Evolutionary conservation across 352 stramenopile genomes (phyloP).

Genomic region (Globisporangium iwayamae): DNA sequence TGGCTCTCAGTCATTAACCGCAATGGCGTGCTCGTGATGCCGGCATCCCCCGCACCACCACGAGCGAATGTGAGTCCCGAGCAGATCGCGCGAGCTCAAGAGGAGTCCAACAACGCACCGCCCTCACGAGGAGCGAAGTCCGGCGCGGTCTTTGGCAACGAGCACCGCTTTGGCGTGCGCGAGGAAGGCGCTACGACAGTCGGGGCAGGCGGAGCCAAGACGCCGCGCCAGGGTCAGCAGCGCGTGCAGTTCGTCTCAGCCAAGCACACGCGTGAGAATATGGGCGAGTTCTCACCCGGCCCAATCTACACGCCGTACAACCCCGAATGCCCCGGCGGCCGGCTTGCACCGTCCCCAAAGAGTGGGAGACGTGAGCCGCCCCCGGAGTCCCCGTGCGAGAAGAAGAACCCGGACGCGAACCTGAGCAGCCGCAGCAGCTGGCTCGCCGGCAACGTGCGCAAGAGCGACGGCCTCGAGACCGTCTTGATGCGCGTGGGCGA

Average conservation of each 20-base stretch:
- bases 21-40: slow-evolving; percentile 79
- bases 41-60: slow-evolving; percentile 30
- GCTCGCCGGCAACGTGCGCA: slow-evolving; percentile 76
- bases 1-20: slow-evolving; percentile 82
- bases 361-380: slow-evolving; percentile 28
- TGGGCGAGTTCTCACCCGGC: slow-evolving; percentile 82
- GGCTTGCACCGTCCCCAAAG: slow-evolving; percentile 54
- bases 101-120: slow-evolving; percentile 24
- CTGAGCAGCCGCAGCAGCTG: slow-evolving; percentile 75
- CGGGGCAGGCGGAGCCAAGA: slow-evolving; percentile 19
- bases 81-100: slow-evolving; percentile 12
- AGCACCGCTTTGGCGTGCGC: slow-evolving; percentile 67
- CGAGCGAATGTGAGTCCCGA: slow-evolving; percentile 15
- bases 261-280: slow-evolving; percentile 78
- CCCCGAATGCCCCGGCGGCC: slow-evolving; percentile 57
- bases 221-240: slow-evolving; percentile 32
- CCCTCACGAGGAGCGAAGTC: slow-evolving; percentile 20
- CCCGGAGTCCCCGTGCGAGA: slow-evolving; percentile 37
- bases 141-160: slow-evolving; percentile 66
- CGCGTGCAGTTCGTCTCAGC: slow-evolving; percentile 76
- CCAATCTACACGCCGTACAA: slow-evolving; percentile 79
- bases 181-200: slow-evolving; percentile 16
- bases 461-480: slow-evolving; percentile 65
- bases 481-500: slow-evolving; percentile 73
- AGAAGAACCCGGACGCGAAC: slow-evolving; percentile 70